These are phyloP conservation scores for Secale cereale DNA, from an alignment of 176 grass and related monocot genomes.

Conservation along the genomic window DNA sequence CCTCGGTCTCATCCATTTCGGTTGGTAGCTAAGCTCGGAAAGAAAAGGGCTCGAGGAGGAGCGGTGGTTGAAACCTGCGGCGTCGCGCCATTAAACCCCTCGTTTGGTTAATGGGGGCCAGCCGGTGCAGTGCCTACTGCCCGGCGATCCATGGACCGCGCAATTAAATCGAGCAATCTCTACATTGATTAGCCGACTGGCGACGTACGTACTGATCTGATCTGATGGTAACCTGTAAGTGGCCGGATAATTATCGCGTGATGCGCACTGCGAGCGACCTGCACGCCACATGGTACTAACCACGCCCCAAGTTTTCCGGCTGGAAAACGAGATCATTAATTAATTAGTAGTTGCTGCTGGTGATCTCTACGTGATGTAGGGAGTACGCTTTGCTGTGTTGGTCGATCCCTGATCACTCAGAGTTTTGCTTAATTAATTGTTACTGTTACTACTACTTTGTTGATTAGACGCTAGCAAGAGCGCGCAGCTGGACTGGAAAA, in stretches of 20 bases:
- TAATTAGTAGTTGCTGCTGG: neutral
- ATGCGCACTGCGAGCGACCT: slow-evolving; percentile 5
- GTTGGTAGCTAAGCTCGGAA: neutral
- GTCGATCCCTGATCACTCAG: neutral
- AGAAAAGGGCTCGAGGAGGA: too few species aligned
- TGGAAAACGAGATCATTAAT: neutral
- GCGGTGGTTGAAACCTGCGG: slow-evolving; percentile 5
- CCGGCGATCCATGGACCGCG: neutral
- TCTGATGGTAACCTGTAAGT: neutral
- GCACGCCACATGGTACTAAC: neutral
- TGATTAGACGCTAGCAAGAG: slow-evolving; percentile 46
- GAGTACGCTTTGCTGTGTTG: neutral
- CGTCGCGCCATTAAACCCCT: slow-evolving; percentile 8
- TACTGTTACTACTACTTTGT: too few species aligned
- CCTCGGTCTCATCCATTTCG: neutral
- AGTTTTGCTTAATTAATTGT: too few species aligned
- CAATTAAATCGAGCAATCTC: neutral
- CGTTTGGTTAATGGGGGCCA: neutral
- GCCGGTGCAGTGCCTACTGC: neutral
- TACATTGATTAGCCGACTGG: neutral
- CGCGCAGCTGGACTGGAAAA: slow-evolving; percentile 58
- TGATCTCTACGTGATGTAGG: neutral
- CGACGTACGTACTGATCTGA: too few species aligned
- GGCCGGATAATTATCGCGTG: neutral
- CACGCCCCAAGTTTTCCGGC: neutral